A percentile compares a stretch with the other conserved stretches of the same genome.
phyloP scores from a whole-genome alignment of 2,329 filamentous ascomycete genomes.

The Epichloe sibirici region DNA sequence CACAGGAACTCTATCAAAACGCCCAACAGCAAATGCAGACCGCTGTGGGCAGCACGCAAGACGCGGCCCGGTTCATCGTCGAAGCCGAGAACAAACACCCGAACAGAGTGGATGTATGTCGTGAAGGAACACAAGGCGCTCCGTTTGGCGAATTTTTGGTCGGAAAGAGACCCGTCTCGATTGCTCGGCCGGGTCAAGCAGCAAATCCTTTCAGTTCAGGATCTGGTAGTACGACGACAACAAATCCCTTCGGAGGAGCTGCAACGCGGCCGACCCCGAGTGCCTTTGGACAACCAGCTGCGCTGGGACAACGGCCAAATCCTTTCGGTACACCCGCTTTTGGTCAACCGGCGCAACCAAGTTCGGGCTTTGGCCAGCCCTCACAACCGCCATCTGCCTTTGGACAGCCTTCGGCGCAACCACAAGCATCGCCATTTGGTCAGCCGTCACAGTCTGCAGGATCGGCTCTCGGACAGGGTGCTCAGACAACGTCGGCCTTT shows the following conservation, averaged over 20 bases:
- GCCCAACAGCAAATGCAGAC: slow-evolving; percentile 60
- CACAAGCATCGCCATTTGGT: slow-evolving; percentile 23
- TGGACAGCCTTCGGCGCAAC: slow-evolving; percentile 24
- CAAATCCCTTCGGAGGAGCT: slow-evolving; percentile 19
- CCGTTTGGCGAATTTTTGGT: slow-evolving; percentile 33
- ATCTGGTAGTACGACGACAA: slow-evolving; percentile 8
- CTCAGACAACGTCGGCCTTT: slow-evolving; percentile 22
- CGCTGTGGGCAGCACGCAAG: slow-evolving; percentile 56
- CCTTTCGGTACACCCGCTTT: slow-evolving; percentile 23
- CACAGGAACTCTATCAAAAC: slow-evolving; percentile 48
- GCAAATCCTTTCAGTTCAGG: slow-evolving; percentile 31
- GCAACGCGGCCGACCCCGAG: slow-evolving; percentile 13
- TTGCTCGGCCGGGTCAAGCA: slow-evolving; percentile 15
- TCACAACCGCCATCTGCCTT: slow-evolving; percentile 24
- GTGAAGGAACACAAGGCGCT: slow-evolving; percentile 30
- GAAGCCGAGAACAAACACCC: slow-evolving; percentile 58
- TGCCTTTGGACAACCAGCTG: slow-evolving; percentile 28
- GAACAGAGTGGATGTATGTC: slow-evolving; percentile 57
- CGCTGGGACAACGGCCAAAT: slow-evolving; percentile 20
- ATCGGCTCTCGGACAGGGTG: slow-evolving; percentile 30
- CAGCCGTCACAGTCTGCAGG: slow-evolving; percentile 26
- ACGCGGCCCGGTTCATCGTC: slow-evolving; percentile 58
- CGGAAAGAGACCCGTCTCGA: slow-evolving; percentile 20
- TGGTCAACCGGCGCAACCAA: slow-evolving; percentile 23
- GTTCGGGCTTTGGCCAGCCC: slow-evolving; percentile 15